Evolutionary conservation across 192 early-diverging fungal species (phyloP).

Genomic region (Podila clonocystis): DNA sequence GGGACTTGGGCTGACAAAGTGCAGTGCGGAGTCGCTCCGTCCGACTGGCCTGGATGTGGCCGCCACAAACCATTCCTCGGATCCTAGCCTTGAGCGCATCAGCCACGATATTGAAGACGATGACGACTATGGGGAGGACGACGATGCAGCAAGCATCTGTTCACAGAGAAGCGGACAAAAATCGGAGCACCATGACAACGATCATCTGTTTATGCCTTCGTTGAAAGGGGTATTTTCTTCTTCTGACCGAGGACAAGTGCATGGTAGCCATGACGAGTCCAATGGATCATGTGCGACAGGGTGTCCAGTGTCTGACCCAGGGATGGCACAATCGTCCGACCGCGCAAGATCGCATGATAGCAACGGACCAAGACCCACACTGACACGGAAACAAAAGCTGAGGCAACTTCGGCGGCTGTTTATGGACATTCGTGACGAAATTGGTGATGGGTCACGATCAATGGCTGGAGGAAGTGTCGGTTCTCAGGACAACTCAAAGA

Average conservation of each 20-base stretch:
- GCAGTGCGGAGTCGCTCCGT: not conserved
- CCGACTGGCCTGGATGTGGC: not conserved
- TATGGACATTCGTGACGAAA: slow-evolving; percentile 47
- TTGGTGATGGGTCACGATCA: slow-evolving; percentile 21
- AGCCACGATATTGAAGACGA: not conserved
- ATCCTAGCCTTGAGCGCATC: not conserved
- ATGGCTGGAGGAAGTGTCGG: not conserved
- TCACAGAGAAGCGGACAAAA: slow-evolving; percentile 19
- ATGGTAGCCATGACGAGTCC: not conserved
- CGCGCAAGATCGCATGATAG: not conserved
- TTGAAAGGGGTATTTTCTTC: slow-evolving; percentile 38
- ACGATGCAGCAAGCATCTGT: slow-evolving; percentile 21
- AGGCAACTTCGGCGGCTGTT: slow-evolving; percentile 37
- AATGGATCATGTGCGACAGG: no score
- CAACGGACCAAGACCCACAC: not conserved
- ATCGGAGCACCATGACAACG: slow-evolving; percentile 20
- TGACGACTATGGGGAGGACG: slow-evolving; percentile 38
- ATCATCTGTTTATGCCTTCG: slow-evolving; percentile 35
- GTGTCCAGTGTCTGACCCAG: not conserved
- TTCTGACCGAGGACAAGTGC: not conserved
- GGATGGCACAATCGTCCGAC: not conserved
- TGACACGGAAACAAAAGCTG: slow-evolving; percentile 39
- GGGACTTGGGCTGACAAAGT: slow-evolving; percentile 25
- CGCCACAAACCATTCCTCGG: not conserved
- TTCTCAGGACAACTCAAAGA: not conserved